These are phyloP conservation scores for Lecanicillium sp. DNA, from an alignment of 2,329 filamentous ascomycete species.

Conservation along the genomic window DNA sequence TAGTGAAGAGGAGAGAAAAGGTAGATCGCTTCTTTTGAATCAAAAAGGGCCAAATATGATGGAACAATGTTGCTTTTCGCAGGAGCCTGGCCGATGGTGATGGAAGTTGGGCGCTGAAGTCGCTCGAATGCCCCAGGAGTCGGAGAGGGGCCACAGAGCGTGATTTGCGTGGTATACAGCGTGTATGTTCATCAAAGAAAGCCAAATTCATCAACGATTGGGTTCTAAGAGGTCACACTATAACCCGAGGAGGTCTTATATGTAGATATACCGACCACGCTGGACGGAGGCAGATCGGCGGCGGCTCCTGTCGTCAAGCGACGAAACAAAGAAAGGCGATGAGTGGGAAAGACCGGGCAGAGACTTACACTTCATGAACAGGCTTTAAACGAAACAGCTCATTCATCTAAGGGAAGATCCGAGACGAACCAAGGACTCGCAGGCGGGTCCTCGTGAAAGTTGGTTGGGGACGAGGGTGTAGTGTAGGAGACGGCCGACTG, in stretches of 20 bases:
- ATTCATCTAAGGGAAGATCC: conserved; percentile 15
- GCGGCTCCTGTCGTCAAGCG: conserved; percentile 19
- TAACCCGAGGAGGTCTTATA: too few species aligned
- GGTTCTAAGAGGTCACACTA: not conserved
- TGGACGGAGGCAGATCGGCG: conserved; percentile 1
- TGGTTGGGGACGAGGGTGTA: conserved; percentile 19
- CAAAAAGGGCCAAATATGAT: too few species aligned
- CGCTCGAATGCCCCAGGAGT: not conserved
- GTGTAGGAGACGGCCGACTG: conserved; percentile 24
- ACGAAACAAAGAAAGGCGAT: conserved; percentile 15
- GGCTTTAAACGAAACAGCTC: conserved; percentile 30
- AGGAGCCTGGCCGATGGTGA: conserved; percentile 2
- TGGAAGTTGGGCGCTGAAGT: not conserved
- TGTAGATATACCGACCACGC: not conserved
- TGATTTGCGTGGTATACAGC: not conserved
- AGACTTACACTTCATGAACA: conserved; percentile 45
- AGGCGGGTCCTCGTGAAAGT: conserved; percentile 6
- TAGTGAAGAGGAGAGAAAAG: too few species aligned
- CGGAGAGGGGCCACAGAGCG: not conserved
- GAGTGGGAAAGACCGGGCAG: conserved; percentile 16
- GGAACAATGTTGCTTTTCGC: not conserved
- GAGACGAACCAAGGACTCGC: not conserved
- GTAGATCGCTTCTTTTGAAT: too few species aligned
- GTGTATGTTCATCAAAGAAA: conserved; percentile 1
- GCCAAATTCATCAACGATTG: conserved; percentile 4